Evolutionary conservation across 257 asterid genomes (phyloP), one percentile per base, ranked within the genome.

Genomic region (Galeopsis tetrahit): DNA sequence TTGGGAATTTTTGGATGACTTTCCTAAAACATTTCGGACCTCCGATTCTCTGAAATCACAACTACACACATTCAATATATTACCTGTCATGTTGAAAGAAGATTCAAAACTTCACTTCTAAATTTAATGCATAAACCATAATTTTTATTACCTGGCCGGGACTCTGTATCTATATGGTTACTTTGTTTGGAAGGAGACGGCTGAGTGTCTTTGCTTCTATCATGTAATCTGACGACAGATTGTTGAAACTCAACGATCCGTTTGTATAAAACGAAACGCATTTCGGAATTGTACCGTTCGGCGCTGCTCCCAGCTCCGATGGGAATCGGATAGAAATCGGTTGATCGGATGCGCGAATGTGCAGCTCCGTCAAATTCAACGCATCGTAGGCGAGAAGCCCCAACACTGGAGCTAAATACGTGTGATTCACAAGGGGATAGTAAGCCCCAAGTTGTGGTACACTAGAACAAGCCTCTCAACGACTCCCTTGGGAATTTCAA

Each of bases 301-400:
- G 85, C 35, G 77, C 68, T 0, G 74, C 34, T 63, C 66, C 65
- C 65, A 81, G 60, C 28, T 64, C 74, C 2, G 89, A n/a, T n/a
- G n/a, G 68, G 63, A 89, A 92, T 44, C 70, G 73, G 77, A 92
- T 66, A 0, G 88, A 81, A 39, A 92, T 86, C 17, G 96, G 94
- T 15, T 78, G 77, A 4, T 39, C 71, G 5, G 96, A 63, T 1
- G 88, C 84, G 3, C 34, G 48, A 7, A 90, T 75, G 68, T 76
- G 53, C 70, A 88, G 83, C 68, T 72, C 85, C 4, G 55, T 72
- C 67, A 89, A 75, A 53, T 84, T 72, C 34, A 86, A 72, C 55
- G 92, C 95, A 70, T 88, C 81, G 60, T 90, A 90, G 60, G 89
- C 92, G 11, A 90, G 87, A 65, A 90, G 84, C 58, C 96, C 96